Conservation (phyloP, 139 green algal genomes). For the Zygnema cylindricum region DNA sequence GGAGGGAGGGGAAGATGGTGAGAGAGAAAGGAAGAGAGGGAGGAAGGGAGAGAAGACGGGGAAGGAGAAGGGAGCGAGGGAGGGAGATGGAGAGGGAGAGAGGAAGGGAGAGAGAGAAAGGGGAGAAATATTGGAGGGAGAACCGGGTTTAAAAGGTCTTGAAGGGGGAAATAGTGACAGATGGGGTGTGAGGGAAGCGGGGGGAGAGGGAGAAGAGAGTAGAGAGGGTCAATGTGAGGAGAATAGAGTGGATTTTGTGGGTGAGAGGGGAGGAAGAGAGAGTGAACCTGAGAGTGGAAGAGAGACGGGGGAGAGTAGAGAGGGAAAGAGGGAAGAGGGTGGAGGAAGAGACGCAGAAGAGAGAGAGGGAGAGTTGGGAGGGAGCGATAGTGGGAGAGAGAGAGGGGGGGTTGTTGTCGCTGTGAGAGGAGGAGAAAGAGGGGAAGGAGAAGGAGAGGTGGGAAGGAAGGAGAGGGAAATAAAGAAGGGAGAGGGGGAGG, state of each 20-base stretch:
- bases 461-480: not conserved
- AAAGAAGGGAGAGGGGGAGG: not conserved
- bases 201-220: not conserved
- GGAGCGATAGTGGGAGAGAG: not conserved
- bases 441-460: not conserved
- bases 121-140: not conserved
- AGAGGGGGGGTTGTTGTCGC: too few species aligned
- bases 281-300: not conserved
- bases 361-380: conserved; percentile 2
- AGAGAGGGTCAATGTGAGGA: not conserved
- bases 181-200: not conserved
- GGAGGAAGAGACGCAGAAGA: not conserved
- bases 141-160: not conserved
- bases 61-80: not conserved
- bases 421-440: not conserved
- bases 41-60: too few species aligned
- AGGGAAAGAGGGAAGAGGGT: not conserved
- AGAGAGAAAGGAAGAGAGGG: conserved; percentile 21
- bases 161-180: not conserved
- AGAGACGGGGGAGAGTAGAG: conserved; percentile 1
- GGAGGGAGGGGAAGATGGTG: too few species aligned
- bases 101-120: not conserved
- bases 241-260: not conserved
- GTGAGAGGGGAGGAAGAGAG: not conserved
- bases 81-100: not conserved